Conservation (phyloP, 257 asterid species). For the Datura wrightii region DNA sequence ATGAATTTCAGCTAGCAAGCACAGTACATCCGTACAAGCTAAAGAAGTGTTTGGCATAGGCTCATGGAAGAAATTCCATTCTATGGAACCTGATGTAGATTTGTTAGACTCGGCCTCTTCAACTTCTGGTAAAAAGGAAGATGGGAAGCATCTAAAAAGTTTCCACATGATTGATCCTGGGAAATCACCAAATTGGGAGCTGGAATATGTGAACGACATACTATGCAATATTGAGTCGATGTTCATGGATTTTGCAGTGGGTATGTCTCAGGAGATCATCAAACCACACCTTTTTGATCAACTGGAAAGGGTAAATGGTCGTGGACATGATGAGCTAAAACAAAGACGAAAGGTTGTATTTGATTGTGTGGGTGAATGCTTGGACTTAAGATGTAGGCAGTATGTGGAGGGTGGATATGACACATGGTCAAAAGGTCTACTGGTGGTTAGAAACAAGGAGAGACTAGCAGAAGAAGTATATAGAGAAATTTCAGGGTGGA, state of each 20-base stretch:
- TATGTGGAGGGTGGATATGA: slow-evolving; percentile 60
- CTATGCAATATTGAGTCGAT: slow-evolving; percentile 55
- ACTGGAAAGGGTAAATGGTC: slow-evolving; percentile 45
- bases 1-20: slow-evolving; percentile 65
- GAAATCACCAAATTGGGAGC: slow-evolving; percentile 53
- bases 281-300: slow-evolving; percentile 59
- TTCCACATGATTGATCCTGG: not conserved
- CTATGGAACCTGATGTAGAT: slow-evolving; percentile 59
- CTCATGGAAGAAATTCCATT: slow-evolving; percentile 46
- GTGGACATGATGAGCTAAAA: slow-evolving; percentile 43
- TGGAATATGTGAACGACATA: slow-evolving; percentile 71
- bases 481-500: slow-evolving; percentile 70
- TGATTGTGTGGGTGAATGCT: slow-evolving; percentile 69
- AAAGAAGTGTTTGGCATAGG: slow-evolving; percentile 54
- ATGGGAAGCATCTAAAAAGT: slow-evolving; percentile 35
- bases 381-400: slow-evolving; percentile 61
- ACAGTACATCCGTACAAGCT: slow-evolving; percentile 62
- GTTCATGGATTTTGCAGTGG: slow-evolving; percentile 67
- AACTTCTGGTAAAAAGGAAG: slow-evolving; percentile 33
- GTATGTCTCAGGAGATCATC: slow-evolving; percentile 51
- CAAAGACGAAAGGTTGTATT: slow-evolving; percentile 57
- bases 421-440: slow-evolving; percentile 63
- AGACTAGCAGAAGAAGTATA: slow-evolving; percentile 68
- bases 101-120: slow-evolving; percentile 90
- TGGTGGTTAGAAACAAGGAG: slow-evolving; percentile 52